These are phyloP conservation scores for Psilocybe subaeruginosa DNA, from an alignment of 768 basidiomycete species.

Conservation along the genomic window DNA sequence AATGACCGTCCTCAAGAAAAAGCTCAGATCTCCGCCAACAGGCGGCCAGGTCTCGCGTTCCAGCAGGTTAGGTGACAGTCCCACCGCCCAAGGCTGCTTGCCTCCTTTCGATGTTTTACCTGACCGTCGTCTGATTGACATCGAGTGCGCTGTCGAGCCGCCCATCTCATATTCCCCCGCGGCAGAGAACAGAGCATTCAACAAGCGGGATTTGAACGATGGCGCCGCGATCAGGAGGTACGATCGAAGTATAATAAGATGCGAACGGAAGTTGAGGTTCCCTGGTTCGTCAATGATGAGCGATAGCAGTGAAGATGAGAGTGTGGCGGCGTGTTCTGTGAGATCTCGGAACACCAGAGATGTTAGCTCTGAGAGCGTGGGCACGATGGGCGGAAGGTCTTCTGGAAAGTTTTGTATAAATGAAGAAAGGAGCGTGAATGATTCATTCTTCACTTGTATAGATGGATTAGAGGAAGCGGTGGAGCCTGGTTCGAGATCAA, in stretches of 20 bases:
- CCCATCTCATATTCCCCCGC: conserved; percentile 49
- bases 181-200: conserved; percentile 79
- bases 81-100: conserved; percentile 63
- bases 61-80: conserved; percentile 72
- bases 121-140: conserved; percentile 34
- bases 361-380: conserved; percentile 64
- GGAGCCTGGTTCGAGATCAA: conserved; percentile 69
- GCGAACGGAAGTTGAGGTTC: conserved; percentile 68
- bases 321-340: conserved; percentile 57
- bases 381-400: conserved; percentile 61
- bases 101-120: conserved; percentile 27
- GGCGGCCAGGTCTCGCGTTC: conserved; percentile 86
- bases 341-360: conserved; percentile 66
- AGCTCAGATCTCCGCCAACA: conserved; percentile 82
- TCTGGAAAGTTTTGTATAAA: conserved; percentile 65
- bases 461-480: conserved; percentile 27
- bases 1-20: conserved; percentile 83
- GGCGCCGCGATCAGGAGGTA: conserved; percentile 76
- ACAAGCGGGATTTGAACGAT: conserved; percentile 72
- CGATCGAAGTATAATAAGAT: conserved; percentile 70
- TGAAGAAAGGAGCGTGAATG: conserved; percentile 34
- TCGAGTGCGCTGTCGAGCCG: conserved; percentile 34
- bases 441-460: conserved; percentile 27
- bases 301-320: conserved; percentile 69
- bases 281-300: conserved; percentile 67